Conservation (phyloP, 768 basidiomycete species). For the Leccinellum rugosiceps region DNA sequence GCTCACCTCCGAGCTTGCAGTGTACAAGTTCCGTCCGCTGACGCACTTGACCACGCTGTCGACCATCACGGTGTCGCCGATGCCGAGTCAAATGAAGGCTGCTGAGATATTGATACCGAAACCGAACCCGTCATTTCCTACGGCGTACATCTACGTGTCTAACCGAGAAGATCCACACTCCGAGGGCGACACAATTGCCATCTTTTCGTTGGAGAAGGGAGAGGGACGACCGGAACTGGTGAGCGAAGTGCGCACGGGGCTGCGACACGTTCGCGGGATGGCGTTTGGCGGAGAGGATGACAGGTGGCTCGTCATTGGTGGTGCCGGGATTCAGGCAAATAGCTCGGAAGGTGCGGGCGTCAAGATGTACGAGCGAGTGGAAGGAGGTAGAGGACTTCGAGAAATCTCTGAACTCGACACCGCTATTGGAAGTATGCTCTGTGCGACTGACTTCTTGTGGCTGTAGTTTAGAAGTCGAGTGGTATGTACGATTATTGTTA, state of each 20-base stretch:
- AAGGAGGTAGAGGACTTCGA: slow-evolving; percentile 54
- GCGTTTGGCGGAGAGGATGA: slow-evolving; percentile 60
- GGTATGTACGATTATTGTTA: background rate
- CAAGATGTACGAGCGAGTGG: slow-evolving; percentile 65
- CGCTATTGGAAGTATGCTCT: slow-evolving; percentile 34
- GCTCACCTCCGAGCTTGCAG: slow-evolving; percentile 54
- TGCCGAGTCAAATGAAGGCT: slow-evolving; percentile 53
- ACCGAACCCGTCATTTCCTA: slow-evolving; percentile 49
- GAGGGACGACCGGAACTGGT: slow-evolving; percentile 48
- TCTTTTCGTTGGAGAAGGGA: slow-evolving; percentile 53
- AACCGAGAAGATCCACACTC: slow-evolving; percentile 72
- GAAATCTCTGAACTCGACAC: slow-evolving; percentile 45
- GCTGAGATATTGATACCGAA: slow-evolving; percentile 66
- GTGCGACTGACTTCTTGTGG: slow-evolving; percentile 39
- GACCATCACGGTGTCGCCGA: slow-evolving; percentile 47
- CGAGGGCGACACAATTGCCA: slow-evolving; percentile 69
- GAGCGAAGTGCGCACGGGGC: slow-evolving; percentile 62
- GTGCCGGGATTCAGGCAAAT: slow-evolving; percentile 46
- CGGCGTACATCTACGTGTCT: slow-evolving; percentile 64
- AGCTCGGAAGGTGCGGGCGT: slow-evolving; percentile 63
- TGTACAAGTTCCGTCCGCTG: slow-evolving; percentile 50
- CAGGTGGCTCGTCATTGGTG: slow-evolving; percentile 63
- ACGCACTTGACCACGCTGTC: slow-evolving; percentile 38
- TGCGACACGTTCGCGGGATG: slow-evolving; percentile 70
- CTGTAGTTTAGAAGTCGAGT: slow-evolving; percentile 1